These are phyloP conservation scores for Plasmodium gonderi DNA, from an alignment of 169 alveolate genomes.

Conservation along the genomic window DNA sequence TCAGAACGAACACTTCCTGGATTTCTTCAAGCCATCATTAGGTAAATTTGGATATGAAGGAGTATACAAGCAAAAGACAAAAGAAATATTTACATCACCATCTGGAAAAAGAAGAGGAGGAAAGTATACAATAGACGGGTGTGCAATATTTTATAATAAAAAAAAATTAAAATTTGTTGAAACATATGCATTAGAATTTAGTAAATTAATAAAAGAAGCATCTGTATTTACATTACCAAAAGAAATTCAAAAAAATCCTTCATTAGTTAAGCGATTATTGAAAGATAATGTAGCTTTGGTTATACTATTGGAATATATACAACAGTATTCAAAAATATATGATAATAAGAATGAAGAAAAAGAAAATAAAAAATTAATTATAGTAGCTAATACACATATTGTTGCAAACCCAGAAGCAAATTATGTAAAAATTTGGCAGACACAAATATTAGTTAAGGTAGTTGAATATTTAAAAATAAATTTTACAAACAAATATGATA, in stretches of 20 bases:
- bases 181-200: constrained; percentile 82
- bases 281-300: constrained; percentile 86
- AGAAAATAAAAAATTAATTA: constrained; percentile 61
- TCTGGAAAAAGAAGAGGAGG: constrained; percentile 86
- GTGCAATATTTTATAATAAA: constrained; percentile 84
- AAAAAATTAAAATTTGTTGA: constrained; percentile 81
- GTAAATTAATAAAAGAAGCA: constrained; percentile 81
- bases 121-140: constrained; percentile 84
- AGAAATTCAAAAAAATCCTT: constrained; percentile 80
- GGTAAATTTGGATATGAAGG: constrained; percentile 84
- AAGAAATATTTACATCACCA: constrained; percentile 83
- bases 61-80: constrained; percentile 84
- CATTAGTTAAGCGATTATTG: constrained; percentile 76
- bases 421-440: constrained; percentile 86
- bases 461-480: constrained; percentile 77
- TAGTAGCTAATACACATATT: constrained; percentile 84
- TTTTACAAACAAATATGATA: constrained; percentile 76
- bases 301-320: constrained; percentile 75
- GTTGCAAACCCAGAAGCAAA: constrained; percentile 85
- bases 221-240: constrained; percentile 80
- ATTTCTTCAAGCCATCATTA: constrained; percentile 81
- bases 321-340: constrained; percentile 45
- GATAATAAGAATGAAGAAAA: constrained; percentile 15
- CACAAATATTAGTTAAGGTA: constrained; percentile 82
- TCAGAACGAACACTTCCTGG: constrained; percentile 85